Evolutionary conservation across 768 basidiomycete genomes (phyloP), one percentile per base, ranked within the genome.

Genomic region (Holtermannia corniformis): DNA sequence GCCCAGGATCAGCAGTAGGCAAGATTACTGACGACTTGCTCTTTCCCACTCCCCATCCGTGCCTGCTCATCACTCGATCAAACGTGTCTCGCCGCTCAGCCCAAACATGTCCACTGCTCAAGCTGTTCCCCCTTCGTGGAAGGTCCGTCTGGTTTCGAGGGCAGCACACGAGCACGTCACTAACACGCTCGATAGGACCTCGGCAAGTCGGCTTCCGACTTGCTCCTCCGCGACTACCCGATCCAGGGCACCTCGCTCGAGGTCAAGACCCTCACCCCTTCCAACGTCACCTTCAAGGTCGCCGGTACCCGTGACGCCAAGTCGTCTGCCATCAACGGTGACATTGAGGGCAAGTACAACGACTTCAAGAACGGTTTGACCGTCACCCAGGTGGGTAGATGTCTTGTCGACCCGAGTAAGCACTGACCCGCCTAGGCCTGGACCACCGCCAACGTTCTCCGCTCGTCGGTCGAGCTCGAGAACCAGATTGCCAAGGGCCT

Each of bases 401-500:
- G 5, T 19, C 46, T 23, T 25, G 23, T 4, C 16, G 5, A 2
- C 25, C 44, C 23, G 25, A 23, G 13, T 19, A 37, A n/a, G 16
- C 4, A n/a, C n/a, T n/a, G n/a, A n/a, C n/a, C n/a, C n/a, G 23
- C 24, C 10, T 81, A 93, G 77, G 81, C 86, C 52, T 99, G 95
- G 95, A 90, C 88, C 51, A 96, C 93, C 68, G 64, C 81, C 72
- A 99, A 99, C 79, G 75, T 84, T 70, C 85, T 99, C 78, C 85
- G 85, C 73, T 85, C 85, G 61, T 82, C 85, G 73, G 74, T 96
- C 60, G 95, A 99, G 79, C 78, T 97, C 71, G 91, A 97, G 76
- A 91, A 96, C 79, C 84, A 90, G 77, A 81, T 97, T 72, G 89
- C 93, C 65, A 86, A 91, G 77, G 95, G 93, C 57, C 82, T 99